A percentile compares a stretch with the other conserved stretches of the same genome.
phyloP scores from a whole-genome alignment of 257 asterid species.

The Solanum bulbocastanum region DNA sequence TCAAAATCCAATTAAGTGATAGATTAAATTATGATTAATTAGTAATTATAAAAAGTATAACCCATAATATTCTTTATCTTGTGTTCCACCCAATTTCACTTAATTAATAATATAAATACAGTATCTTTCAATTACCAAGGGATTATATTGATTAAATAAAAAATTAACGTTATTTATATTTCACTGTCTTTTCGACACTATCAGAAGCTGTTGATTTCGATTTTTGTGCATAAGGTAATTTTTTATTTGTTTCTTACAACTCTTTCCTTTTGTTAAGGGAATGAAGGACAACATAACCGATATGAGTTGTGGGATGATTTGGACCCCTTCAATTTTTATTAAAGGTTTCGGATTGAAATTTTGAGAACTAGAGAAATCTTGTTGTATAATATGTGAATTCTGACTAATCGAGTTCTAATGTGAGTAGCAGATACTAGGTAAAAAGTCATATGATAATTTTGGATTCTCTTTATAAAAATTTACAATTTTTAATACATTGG shows the following conservation, averaged over 20 bases:
- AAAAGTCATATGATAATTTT: background rate
- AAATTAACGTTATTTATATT: background rate
- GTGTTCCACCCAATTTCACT: slow-evolving; percentile 46
- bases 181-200: background rate
- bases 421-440: no score
- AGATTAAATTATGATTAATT: slow-evolving; percentile 18
- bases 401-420: no score
- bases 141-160: background rate
- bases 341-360: no score
- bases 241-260: background rate
- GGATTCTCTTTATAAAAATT: no score
- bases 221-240: background rate
- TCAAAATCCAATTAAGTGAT: slow-evolving; percentile 35
- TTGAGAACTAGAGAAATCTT: no score
- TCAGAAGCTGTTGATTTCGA: slow-evolving; percentile 9
- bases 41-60: slow-evolving; percentile 7
- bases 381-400: no score
- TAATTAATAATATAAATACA: background rate
- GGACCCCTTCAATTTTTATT: no score
- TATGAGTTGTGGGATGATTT: no score
- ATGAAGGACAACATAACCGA: background rate
- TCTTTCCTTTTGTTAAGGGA: background rate
- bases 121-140: slow-evolving; percentile 5
- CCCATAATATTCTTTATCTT: slow-evolving; percentile 41
- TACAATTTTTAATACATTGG: no score